These are phyloP conservation scores for Ilex paraguariensis DNA, from an alignment of 305 asterid species.

Conservation along the genomic window DNA sequence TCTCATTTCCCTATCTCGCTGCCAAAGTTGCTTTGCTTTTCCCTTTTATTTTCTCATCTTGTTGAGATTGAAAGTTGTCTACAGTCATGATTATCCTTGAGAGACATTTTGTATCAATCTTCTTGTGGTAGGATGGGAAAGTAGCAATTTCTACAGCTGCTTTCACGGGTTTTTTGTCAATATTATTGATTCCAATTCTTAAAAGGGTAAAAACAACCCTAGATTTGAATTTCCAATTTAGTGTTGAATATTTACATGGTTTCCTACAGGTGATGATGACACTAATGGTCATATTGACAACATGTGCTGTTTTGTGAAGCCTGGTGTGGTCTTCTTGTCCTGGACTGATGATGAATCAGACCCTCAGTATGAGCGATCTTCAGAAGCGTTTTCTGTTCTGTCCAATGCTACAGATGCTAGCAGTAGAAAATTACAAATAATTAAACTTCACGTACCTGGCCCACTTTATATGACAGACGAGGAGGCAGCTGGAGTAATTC, in stretches of 20 bases:
- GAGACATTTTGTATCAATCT: too few species aligned
- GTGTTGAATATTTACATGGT: not conserved
- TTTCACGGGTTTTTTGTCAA: too few species aligned
- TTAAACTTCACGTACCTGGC: conserved; percentile 82
- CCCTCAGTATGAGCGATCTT: conserved; percentile 66
- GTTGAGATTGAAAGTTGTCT: too few species aligned
- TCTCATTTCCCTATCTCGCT: too few species aligned
- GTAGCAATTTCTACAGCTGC: too few species aligned
- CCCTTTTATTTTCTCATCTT: too few species aligned
- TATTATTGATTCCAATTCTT: too few species aligned
- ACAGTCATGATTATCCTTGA: too few species aligned
- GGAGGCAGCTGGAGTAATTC: conserved; percentile 64
- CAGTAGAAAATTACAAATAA: conserved; percentile 66
- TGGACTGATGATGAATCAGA: conserved; percentile 82
- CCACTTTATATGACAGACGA: conserved; percentile 77
- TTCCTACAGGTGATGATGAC: conserved; percentile 78
- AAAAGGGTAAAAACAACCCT: too few species aligned
- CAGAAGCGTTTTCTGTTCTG: conserved; percentile 69
- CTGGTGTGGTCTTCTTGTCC: conserved; percentile 73
- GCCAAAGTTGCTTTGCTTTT: too few species aligned
- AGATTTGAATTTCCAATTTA: too few species aligned
- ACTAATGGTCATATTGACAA: conserved; percentile 94
- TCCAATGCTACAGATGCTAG: conserved; percentile 56
- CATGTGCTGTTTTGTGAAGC: conserved; percentile 87
- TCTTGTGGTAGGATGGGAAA: too few species aligned